These are phyloP conservation scores for Cenchrus americanus DNA, from an alignment of 176 grass and related monocot genomes.

Conservation along the genomic window DNA sequence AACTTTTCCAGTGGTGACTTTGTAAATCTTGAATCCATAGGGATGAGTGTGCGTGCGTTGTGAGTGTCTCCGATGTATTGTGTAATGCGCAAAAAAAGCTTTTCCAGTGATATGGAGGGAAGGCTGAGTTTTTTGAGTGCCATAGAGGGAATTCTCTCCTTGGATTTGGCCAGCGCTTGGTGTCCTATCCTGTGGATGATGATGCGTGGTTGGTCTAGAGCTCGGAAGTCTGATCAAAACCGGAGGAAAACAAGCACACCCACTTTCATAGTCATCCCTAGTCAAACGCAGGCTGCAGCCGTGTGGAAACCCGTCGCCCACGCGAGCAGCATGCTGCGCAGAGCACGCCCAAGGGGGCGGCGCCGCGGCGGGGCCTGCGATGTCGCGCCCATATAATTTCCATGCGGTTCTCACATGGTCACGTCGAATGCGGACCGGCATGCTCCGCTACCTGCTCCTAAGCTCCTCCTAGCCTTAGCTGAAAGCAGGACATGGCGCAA, in stretches of 20 bases:
- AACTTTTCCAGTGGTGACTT: no score
- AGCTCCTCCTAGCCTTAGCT: no score
- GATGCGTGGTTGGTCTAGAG: not conserved
- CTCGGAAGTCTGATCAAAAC: not conserved
- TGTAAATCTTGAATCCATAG: no score
- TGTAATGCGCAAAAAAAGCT: no score
- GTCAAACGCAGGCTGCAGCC: not conserved
- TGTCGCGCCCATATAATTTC: not conserved
- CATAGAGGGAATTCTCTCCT: no score
- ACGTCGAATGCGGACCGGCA: not conserved
- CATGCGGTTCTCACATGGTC: not conserved
- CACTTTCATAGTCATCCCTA: not conserved
- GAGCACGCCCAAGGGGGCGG: no score
- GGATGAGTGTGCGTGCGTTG: no score
- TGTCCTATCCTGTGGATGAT: not conserved
- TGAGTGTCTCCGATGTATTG: no score
- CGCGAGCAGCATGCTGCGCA: no score
- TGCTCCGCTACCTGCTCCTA: not conserved
- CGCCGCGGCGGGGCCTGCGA: no score
- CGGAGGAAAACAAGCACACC: not conserved
- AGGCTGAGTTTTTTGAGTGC: no score
- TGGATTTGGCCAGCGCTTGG: not conserved
- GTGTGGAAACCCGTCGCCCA: not conserved
- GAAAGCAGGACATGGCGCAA: not conserved
- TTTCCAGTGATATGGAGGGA: no score